Evolutionary conservation across 495 filamentous ascomycete genomes (phyloP).

Genomic region (Tuber aestivum): DNA sequence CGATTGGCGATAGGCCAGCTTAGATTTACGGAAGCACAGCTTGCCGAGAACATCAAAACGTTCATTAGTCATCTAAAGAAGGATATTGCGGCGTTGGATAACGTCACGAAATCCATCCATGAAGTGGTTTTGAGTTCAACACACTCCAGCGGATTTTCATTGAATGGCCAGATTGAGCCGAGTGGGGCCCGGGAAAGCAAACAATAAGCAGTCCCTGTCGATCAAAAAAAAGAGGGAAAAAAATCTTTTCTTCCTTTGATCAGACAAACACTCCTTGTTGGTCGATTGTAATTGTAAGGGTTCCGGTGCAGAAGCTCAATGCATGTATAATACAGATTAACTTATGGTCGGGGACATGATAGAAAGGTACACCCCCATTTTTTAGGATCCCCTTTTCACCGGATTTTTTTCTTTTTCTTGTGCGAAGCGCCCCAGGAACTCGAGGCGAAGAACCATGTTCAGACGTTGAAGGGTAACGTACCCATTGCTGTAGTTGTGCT

Average conservation of each 20-base stretch:
- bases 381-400: neutral
- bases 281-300: neutral
- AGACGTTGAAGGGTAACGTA: neutral
- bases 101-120: conserved; percentile 70
- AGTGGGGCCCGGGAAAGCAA: neutral
- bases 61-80: conserved; percentile 72
- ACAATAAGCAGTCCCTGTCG: neutral
- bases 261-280: neutral
- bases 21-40: conserved; percentile 77
- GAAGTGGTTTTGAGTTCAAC: conserved; percentile 95
- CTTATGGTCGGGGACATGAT: neutral
- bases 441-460: neutral
- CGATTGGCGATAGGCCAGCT: conserved; percentile 85
- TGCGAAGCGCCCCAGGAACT: neutral
- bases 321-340: neutral
- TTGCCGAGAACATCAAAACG: conserved; percentile 75
- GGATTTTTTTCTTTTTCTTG: neutral
- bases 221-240: neutral
- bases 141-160: conserved; percentile 72
- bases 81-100: conserved; percentile 61
- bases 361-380: neutral
- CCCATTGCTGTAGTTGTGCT: neutral
- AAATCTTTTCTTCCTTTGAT: neutral
- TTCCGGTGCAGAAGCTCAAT: neutral
- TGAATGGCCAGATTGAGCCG: conserved; percentile 64